Conservation (phyloP, 129 eudicot species). For the Erigeron canadensis region DNA sequence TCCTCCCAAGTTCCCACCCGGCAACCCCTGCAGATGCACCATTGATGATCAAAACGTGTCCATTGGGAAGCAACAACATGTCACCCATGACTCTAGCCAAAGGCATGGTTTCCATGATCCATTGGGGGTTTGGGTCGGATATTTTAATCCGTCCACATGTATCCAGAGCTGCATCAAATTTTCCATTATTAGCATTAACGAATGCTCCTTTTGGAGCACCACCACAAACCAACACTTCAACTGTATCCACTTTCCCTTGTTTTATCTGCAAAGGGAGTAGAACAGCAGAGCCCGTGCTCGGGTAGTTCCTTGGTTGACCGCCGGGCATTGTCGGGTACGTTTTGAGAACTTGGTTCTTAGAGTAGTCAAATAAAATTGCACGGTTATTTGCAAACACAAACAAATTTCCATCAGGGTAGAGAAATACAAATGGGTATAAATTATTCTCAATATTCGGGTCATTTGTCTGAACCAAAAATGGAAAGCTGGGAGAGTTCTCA, state of each 20-base stretch:
- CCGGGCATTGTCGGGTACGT: slow-evolving; percentile 59
- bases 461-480: slow-evolving; percentile 47
- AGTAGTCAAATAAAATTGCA: slow-evolving; percentile 56
- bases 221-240: slow-evolving; percentile 70
- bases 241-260: slow-evolving; percentile 20
- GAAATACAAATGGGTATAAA: slow-evolving; percentile 65
- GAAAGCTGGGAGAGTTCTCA: slow-evolving; percentile 26
- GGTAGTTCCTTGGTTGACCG: slow-evolving; percentile 71
- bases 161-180: slow-evolving; percentile 40
- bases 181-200: slow-evolving; percentile 32
- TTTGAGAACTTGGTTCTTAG: slow-evolving; percentile 35
- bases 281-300: slow-evolving; percentile 72
- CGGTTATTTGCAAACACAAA: slow-evolving; percentile 71
- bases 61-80: slow-evolving; percentile 58
- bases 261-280: slow-evolving; percentile 55
- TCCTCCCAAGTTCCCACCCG: slow-evolving; percentile 53
- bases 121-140: slow-evolving; percentile 49
- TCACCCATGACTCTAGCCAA: slow-evolving; percentile 65
- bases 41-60: slow-evolving; percentile 49
- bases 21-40: slow-evolving; percentile 51
- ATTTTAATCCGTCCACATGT: slow-evolving; percentile 51
- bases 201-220: slow-evolving; percentile 56
- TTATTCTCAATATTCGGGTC: slow-evolving; percentile 56
- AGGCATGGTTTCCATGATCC: slow-evolving; percentile 73
- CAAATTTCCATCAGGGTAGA: slow-evolving; percentile 61